Base-by-base conservation (phyloP, 2,329 filamentous ascomycete species). In the Colletotrichum zoysiae region DNA sequence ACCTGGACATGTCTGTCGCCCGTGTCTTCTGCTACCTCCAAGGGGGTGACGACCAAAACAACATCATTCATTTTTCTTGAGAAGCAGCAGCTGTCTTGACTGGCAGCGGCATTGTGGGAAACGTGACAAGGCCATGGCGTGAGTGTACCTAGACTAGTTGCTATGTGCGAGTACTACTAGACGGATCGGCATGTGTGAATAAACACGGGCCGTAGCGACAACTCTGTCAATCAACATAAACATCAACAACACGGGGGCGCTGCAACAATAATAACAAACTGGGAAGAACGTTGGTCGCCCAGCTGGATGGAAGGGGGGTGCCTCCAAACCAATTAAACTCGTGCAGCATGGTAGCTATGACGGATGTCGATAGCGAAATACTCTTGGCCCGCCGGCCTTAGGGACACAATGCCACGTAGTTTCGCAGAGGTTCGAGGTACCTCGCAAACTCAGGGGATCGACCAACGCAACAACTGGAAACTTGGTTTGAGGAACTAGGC, bases 181-280 rank as follows among this genome's bases (percentile, higher is more conserved):
- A 58, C 48, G 38, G 62, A 46, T 51, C 12, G 55, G n/a, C 53
- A 14, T n/a, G n/a, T 7, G 23, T 12, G 55, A 33, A 53, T 66
- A 66, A 23, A 58, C 40, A 50, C 18, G 30, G 38, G 40, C 53
- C 55, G 33, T 18, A 38, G 35, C 40, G 46, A 48, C n/a, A 60
- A 66, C 9, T 56, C 4, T 64, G 48, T 23, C 5, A 26, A 55
- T 64, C 46, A 68, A 70, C 56, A 66, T 60, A 56, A 70, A 60
- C 30, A 66, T 55, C 53, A 42, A 42, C 42, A 44, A 44, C 44
- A 65, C 33, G 55, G 33, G 40, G 26, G 20, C 42, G 18, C 46
- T 42, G 46, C 55, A 59, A 56, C 67, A 66, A 66, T 20, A 70
- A 66, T 23, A 70, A 70, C 55, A 70, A 67, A n/a, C 26, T 9